Evolutionary conservation across 2,329 filamentous ascomycete species (phyloP).

Genomic region (Cercospora berteroae): DNA sequence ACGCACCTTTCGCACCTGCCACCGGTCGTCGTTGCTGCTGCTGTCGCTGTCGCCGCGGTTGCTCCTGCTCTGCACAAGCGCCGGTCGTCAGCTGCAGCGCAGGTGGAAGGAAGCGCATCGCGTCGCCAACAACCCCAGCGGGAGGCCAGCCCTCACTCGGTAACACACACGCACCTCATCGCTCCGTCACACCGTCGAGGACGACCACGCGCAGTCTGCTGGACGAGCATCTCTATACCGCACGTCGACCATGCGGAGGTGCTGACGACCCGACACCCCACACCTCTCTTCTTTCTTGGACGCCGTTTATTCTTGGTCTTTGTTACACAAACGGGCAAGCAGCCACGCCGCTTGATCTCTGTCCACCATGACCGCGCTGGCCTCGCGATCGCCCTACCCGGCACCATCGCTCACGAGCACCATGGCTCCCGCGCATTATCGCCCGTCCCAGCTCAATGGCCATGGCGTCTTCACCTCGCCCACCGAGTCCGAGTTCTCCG

Average conservation of each 20-base stretch:
- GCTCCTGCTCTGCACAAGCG: slow-evolving; percentile 1
- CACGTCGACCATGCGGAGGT: slow-evolving; percentile 10
- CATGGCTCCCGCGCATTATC: slow-evolving; percentile 32
- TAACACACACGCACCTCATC: not conserved
- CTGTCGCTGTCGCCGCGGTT: not conserved
- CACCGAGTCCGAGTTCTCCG: slow-evolving; percentile 90
- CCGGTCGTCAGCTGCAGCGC: not conserved
- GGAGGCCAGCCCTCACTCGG: not conserved
- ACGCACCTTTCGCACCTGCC: not conserved
- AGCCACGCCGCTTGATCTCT: slow-evolving; percentile 5
- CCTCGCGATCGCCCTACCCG: slow-evolving; percentile 70
- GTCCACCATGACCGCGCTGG: slow-evolving; percentile 69
- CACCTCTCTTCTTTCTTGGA: not conserved
- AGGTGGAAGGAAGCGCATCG: not conserved
- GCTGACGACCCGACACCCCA: not conserved
- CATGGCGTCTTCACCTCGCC: slow-evolving; percentile 67
- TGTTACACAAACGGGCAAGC: slow-evolving; percentile 16
- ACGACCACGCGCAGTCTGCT: not conserved
- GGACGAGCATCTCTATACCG: not conserved
- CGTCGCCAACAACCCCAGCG: not conserved
- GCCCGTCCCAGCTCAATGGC: slow-evolving; percentile 26
- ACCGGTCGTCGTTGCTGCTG: not conserved
- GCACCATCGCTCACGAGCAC: slow-evolving; percentile 42
- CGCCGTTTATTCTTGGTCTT: slow-evolving; percentile 9
- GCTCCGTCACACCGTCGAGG: not conserved